Percentiles rank a stretch among this genome's conserved stretches.
phyloP scores from a whole-genome alignment of 352 stramenopile species.

The Phytopythium montanum region DNA sequence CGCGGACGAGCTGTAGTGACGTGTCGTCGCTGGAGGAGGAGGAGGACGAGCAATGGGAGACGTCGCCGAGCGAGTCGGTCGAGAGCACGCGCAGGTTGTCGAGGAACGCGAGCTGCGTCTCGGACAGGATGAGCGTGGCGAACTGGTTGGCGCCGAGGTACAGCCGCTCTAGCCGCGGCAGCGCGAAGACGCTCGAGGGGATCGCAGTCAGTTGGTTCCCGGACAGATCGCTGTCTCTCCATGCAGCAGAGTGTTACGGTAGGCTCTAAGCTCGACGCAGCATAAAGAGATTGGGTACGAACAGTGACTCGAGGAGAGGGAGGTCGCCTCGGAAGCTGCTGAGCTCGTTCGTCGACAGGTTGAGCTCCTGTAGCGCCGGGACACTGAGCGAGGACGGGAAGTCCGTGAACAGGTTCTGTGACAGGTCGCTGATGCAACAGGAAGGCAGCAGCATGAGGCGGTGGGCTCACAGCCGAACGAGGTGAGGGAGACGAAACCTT shows the following conservation, averaged over 20 bases:
- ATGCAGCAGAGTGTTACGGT: not conserved
- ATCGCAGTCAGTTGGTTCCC: slow-evolving; percentile 44
- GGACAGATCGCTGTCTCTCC: slow-evolving; percentile 37
- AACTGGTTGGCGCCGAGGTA: slow-evolving; percentile 44
- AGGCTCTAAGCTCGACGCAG: not conserved
- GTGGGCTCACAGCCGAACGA: not conserved
- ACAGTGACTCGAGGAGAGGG: slow-evolving; percentile 41
- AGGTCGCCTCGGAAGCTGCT: slow-evolving; percentile 35
- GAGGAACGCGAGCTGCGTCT: slow-evolving; percentile 37
- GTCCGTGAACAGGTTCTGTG: slow-evolving; percentile 54
- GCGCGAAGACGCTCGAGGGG: slow-evolving; percentile 35
- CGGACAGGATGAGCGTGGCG: slow-evolving; percentile 26
- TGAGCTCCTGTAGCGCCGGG: slow-evolving; percentile 34
- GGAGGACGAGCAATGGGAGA: slow-evolving; percentile 5
- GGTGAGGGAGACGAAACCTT: slow-evolving; percentile 11
- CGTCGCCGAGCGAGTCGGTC: slow-evolving; percentile 39
- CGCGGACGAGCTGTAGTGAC: slow-evolving; percentile 14
- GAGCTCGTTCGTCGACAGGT: slow-evolving; percentile 53
- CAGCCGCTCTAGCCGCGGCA: slow-evolving; percentile 32
- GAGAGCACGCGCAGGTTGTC: slow-evolving; percentile 22
- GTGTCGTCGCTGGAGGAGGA: slow-evolving; percentile 5
- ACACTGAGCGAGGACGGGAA: slow-evolving; percentile 43
- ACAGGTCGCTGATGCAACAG: slow-evolving; percentile 36
- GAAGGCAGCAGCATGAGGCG: slow-evolving; percentile 7
- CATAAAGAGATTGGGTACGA: slow-evolving; percentile 9